Base-by-base conservation (phyloP, 1,139 yeast species). In the Lodderomyces pseudojiufengensis region DNA sequence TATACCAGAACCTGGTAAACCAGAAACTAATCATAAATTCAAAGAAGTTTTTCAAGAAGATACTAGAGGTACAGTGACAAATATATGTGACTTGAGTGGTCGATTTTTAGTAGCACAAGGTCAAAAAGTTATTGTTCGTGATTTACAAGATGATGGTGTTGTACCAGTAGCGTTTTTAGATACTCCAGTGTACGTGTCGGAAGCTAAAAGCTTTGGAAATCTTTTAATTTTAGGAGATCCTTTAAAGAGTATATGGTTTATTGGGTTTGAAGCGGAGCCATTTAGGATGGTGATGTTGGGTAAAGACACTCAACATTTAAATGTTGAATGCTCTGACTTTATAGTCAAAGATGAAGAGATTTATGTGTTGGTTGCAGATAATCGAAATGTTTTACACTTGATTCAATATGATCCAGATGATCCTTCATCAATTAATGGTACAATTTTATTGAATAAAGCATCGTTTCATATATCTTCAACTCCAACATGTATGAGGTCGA, bases 161-260 rank as follows among this genome's bases (percentile, higher is more conserved):
- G 88, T 81, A 46, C 97, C 98, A 0, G 97, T 92, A 3, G 98
- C 97, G 2, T 92, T 94, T 52, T 70, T 84, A 40, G 97, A 92
- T 55, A 77, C 90, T 18, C 79, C 92, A 2, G 78, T 88, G 1
- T 87, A 78, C 55, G 80, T 87, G 2, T 71, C 84, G 10, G 95
- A 85, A 46, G 75, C 87, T 18, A 90, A 90, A 57, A 74, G 88
- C 46, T 79, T 86, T 55, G 92, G 95, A 27, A 87, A 90, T 55
- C 63, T 90, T 52, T 56, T 90, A 20, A 49, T 87, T 2, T 59
- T 88, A 20, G 95, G 95, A 13, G 99, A 92, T 59, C 70, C 87
- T 0, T 69, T 80, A 57, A 84, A 85, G 47, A 84, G 95, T 46
- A 68, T 87, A 6, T 80, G 92, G 71, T 69, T 94, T 39, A 82